Base-by-base conservation (phyloP, 2,329 filamentous ascomycete genomes). In the Talaromyces sp. region DNA sequence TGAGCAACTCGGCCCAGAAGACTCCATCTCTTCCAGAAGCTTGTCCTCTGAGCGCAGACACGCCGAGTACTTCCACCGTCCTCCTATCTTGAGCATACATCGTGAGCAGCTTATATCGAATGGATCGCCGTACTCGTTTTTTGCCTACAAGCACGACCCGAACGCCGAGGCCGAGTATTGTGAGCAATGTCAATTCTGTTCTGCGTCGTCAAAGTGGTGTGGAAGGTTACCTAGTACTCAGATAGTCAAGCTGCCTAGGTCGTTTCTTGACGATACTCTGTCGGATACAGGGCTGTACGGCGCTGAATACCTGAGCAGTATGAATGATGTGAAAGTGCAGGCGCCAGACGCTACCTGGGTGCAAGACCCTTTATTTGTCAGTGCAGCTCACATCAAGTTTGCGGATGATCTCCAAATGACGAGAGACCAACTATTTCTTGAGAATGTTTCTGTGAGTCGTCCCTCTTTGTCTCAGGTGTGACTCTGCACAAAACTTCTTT, bases 41-140 rank as follows among this genome's bases (percentile, higher is more conserved):
- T 73, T 73, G 9, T 63, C 74, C 37, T 61, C 67, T 27, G 70
- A 65, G 58, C 71, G 74, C 66, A 73, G 75, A 25, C 74, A 72
- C 65, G 73, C 69, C 1, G 69, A 74, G 54, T 76, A 77, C 62
- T 71, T 73, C 56, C 69, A 72, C 64, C 70, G 74, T 22, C 74
- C 74, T 37, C 72, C 74, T 1, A 70, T 76, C 13, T 74, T 71
- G 69, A 69, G 62, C 41, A 67, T 69, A 27, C 62, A 68, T 31
- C 65, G 68, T n/a, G 62, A 62, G 15, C 37, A 63, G 8, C 35
- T 62, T 11, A 43, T 49, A 13, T 54, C 54, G 10, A 31, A 54
- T 10, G 54, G 59, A 25, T 43, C 64, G 17, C 52, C 65, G 17
- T 68, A 63, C 41, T 47, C 65, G 7, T 67, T 61, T 37, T 64